Evolutionary conservation across 768 basidiomycete genomes (phyloP), one percentile per base, ranked within the genome.

Genomic region (Trametopsis cervina): DNA sequence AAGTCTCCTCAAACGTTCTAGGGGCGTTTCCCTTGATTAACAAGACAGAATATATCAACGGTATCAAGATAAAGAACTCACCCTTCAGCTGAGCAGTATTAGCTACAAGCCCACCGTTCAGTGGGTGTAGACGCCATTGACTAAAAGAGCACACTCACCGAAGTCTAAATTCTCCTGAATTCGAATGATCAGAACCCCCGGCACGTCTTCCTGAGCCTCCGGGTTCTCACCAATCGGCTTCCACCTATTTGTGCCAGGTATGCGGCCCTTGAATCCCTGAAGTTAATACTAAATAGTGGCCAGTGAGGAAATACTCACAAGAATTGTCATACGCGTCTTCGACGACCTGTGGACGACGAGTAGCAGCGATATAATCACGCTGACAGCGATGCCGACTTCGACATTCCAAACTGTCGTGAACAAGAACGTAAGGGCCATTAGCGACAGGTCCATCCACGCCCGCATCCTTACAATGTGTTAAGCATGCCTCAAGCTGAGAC

Each of bases 31-130:
- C n/a, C n/a, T n/a, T n/a, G n/a, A n/a, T n/a, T n/a, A n/a, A n/a
- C n/a, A n/a, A n/a, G n/a, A n/a, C n/a, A 20, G 7, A 15, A 38
- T 35, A 33, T 61, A 37, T 54, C 42, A 52, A 42, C 17, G 22
- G 21, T 26, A 38, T 26, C 11, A 20, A 46, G 11, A 39, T 35
- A 12, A 18, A 12, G 24, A 24, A 45, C 62, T 26, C 56, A 80
- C 85, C 93, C 71, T 97, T 97, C 18, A 99, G 69, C 59, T 94
- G 92, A 27, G 92, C 88, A 18, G 94, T 94, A 62, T 99, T 99
- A 11, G 95, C 93, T 88, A 43, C 37, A 33, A 33, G 15, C n/a
- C n/a, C n/a, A n/a, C n/a, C n/a, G n/a, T n/a, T n/a, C n/a, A n/a
- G n/a, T n/a, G n/a, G n/a, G n/a, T n/a, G n/a, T n/a, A n/a, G n/a